phyloP scores from a whole-genome alignment of 805 yeast genomes.

The Pichia scutulata region DNA sequence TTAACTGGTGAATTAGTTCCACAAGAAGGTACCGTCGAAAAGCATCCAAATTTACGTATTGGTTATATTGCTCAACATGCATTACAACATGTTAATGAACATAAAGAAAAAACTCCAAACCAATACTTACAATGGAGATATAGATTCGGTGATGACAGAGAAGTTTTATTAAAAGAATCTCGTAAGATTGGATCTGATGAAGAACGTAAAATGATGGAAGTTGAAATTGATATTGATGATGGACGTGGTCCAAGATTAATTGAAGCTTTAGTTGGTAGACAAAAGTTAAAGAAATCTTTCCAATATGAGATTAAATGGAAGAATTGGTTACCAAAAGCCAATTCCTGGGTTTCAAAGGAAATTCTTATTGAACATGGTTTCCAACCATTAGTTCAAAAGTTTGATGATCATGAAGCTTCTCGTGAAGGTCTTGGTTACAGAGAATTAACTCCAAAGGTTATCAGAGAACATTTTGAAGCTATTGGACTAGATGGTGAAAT shows the following conservation, averaged over 20 bases:
- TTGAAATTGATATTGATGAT: slow-evolving; percentile 72
- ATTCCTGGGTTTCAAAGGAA: slow-evolving; percentile 90
- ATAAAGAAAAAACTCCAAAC: slow-evolving; percentile 95
- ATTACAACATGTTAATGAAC: slow-evolving; percentile 92
- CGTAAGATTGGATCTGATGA: slow-evolving; percentile 70
- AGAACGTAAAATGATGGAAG: slow-evolving; percentile 69
- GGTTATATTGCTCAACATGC: slow-evolving; percentile 99
- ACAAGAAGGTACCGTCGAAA: slow-evolving; percentile 81
- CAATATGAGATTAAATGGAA: slow-evolving; percentile 97
- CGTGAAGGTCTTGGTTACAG: slow-evolving; percentile 99
- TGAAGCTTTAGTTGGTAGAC: slow-evolving; percentile 96
- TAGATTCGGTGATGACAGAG: slow-evolving; percentile 96
- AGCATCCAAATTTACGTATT: slow-evolving; percentile 95
- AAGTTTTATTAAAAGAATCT: slow-evolving; percentile 86
- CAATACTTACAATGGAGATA: slow-evolving; percentile 98
- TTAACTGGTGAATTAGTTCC: slow-evolving; percentile 91
- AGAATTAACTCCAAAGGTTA: slow-evolving; percentile 84
- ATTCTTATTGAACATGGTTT: slow-evolving; percentile 75
- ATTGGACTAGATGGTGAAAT: slow-evolving; percentile 97
- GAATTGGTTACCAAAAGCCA: slow-evolving; percentile 84
- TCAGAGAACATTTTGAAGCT: slow-evolving; percentile 93
- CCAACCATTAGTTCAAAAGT: slow-evolving; percentile 85
- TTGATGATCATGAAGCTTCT: slow-evolving; percentile 98
- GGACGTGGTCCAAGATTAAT: slow-evolving; percentile 79
- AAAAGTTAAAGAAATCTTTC: slow-evolving; percentile 91